A percentile compares a stretch with the other conserved stretches of the same genome.
These are phyloP conservation scores for Herpetospermum pedunculosum DNA, from an alignment of 306 rosid genomes.

Conservation along the genomic window DNA sequence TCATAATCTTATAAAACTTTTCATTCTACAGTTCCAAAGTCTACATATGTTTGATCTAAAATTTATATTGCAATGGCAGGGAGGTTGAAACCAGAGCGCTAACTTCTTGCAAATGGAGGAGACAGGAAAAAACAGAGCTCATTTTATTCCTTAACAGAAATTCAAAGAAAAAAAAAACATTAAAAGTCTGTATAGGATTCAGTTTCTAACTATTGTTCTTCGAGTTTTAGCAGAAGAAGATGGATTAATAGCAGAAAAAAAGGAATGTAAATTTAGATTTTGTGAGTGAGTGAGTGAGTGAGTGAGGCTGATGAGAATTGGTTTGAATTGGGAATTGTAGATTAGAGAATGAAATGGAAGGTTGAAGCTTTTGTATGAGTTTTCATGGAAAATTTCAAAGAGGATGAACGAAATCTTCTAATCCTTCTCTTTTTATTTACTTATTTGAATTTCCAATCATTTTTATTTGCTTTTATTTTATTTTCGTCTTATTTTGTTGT, in stretches of 20 bases:
- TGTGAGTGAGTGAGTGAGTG: slow-evolving; percentile 31
- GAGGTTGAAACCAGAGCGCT: slow-evolving; percentile 58
- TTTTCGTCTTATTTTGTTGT: not conserved
- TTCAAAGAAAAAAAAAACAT: slow-evolving; percentile 9
- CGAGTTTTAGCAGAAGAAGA: slow-evolving; percentile 76
- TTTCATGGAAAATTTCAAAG: slow-evolving; percentile 15
- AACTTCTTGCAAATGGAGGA: slow-evolving; percentile 14
- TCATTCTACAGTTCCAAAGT: not conserved
- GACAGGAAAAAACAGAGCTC: not conserved
- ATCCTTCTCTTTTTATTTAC: not conserved
- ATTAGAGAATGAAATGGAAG: slow-evolving; percentile 16
- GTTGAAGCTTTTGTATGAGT: slow-evolving; percentile 25
- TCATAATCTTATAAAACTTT: not conserved
- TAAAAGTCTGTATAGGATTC: slow-evolving; percentile 54
- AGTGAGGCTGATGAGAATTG: slow-evolving; percentile 35
- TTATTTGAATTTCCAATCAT: not conserved
- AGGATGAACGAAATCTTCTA: not conserved
- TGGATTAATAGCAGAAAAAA: slow-evolving; percentile 31
- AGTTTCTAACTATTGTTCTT: slow-evolving; percentile 62
- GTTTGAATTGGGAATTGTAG: slow-evolving; percentile 29
- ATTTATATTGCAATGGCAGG: slow-evolving; percentile 39
- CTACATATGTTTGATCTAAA: not conserved
- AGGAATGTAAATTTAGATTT: slow-evolving; percentile 18
- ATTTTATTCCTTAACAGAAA: slow-evolving; percentile 19
- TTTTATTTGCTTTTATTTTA: not conserved